Base-by-base conservation (phyloP, 257 asterid genomes). In the Orobanche coerulescens region DNA sequence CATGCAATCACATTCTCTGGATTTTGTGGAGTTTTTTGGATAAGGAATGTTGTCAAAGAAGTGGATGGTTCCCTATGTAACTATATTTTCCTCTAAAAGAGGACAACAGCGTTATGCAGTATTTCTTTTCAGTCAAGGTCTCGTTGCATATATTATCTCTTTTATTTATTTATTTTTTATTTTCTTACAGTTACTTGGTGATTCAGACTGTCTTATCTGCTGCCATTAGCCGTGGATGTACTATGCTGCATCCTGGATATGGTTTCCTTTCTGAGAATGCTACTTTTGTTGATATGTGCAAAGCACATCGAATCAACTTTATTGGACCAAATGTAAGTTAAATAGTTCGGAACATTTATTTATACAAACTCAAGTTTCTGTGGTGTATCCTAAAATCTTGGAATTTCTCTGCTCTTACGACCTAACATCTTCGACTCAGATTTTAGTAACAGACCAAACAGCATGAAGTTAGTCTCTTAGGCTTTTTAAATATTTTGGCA, bases 171-270 rank as follows among this genome's bases (percentile, higher is more conserved):
- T 12, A 7, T 40, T 42, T 61, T 49, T 31, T 36, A 51, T 48
- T 55, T 66, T 62, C 59, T 64, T 71, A 24, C 79, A 93, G 98
- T 72, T 93, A 93, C 64, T 79, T 92, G 75, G 78, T 83, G 82
- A 79, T 86, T 62, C 82, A 88, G 24, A 93, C 86, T 83, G 97
- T 93, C 73, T 71, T 93, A 71, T 81, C 98, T 62, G 98, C 97
- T 67, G 98, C 98, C 64, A 71, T 81, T 54, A 80, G 89, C 79
- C 94, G 83, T 44, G 84, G 85, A 44, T 93, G 98, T 74, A 86
- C 97, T 9, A 93, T 93, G 98, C 84, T 93, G 67, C 98, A 92
- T 84, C 98, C 98, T 57, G 98, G 98, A 73, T 92, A 92, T 74
- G 98, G 98, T 56, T 92, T 92, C 76, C 95, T 92, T 49, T 67